Percentiles rank a stretch among this genome's conserved stretches.
phyloP scores from a whole-genome alignment of 495 filamentous ascomycete genomes.

The Articulospora tetracladia region DNA sequence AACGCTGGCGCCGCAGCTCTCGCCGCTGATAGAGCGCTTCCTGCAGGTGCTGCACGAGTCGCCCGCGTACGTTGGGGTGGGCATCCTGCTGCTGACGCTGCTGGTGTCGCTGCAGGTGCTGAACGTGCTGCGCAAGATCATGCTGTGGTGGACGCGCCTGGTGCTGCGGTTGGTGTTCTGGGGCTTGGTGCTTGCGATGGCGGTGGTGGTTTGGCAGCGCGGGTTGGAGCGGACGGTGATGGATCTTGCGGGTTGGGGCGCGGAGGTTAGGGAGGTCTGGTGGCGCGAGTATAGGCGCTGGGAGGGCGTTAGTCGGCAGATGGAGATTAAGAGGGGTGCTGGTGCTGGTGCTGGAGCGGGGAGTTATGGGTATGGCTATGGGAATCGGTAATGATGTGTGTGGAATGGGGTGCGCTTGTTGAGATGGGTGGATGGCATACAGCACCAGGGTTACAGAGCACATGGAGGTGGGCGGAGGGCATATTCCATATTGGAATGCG shows the following conservation, averaged over 20 bases:
- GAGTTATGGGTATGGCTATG: not conserved
- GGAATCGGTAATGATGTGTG: too few relatives aligned
- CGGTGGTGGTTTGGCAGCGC: slow-evolving; percentile 54
- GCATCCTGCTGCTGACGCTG: slow-evolving; percentile 19
- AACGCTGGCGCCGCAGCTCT: not conserved
- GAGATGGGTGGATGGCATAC: not conserved
- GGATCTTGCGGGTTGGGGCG: slow-evolving; percentile 53
- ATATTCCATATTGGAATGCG: not conserved
- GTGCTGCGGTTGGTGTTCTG: slow-evolving; percentile 56
- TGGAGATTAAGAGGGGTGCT: not conserved
- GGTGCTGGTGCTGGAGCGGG: not conserved
- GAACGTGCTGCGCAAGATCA: slow-evolving; percentile 48
- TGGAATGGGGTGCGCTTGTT: not conserved
- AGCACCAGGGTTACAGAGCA: too few relatives aligned
- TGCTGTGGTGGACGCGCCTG: slow-evolving; percentile 71
- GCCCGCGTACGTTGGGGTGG: slow-evolving; percentile 14
- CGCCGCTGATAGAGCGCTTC: not conserved
- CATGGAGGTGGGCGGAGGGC: not conserved
- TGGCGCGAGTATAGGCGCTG: slow-evolving; percentile 44
- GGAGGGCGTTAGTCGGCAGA: slow-evolving; percentile 14
- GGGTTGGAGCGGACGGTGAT: slow-evolving; percentile 57
- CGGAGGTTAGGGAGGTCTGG: slow-evolving; percentile 53
- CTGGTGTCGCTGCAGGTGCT: slow-evolving; percentile 21
- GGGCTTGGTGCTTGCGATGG: slow-evolving; percentile 43
- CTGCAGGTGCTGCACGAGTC: slow-evolving; percentile 11